These are phyloP conservation scores for Herpetomonas tarakana DNA, from an alignment of 208 protist genomes.

Conservation along the genomic window DNA sequence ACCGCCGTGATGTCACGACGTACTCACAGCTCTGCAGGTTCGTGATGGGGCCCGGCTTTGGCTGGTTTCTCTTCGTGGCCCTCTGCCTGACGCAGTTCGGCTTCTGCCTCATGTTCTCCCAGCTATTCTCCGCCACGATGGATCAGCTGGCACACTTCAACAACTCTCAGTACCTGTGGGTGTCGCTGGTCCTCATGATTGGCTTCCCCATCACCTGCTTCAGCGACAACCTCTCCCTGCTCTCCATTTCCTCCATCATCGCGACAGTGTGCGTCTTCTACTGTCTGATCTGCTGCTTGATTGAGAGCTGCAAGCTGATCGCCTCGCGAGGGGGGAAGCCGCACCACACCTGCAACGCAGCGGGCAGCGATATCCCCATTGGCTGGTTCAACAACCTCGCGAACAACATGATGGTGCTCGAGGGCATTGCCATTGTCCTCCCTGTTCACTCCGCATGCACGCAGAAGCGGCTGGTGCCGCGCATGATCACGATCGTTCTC, in stretches of 20 bases:
- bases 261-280: constrained; percentile 65
- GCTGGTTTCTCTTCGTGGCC: constrained; percentile 61
- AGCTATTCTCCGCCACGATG: constrained; percentile 61
- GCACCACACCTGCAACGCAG: constrained; percentile 18
- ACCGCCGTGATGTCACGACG: constrained; percentile 50
- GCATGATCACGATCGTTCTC: constrained; percentile 48
- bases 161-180: constrained; percentile 47
- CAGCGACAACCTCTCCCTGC: constrained; percentile 52
- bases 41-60: constrained; percentile 44
- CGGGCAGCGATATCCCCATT: constrained; percentile 28
- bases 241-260: constrained; percentile 55
- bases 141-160: constrained; percentile 28
- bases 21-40: constrained; percentile 68
- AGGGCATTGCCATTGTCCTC: constrained; percentile 72
- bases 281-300: constrained; percentile 41
- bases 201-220: constrained; percentile 61
- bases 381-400: constrained; percentile 69
- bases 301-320: constrained; percentile 19
- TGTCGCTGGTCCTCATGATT: constrained; percentile 43
- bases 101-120: constrained; percentile 83
- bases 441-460: constrained; percentile 65
- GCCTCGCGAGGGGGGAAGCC: constrained; percentile 12
- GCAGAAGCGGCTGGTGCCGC: constrained; percentile 50
- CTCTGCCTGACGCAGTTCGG: constrained; percentile 81
- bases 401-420: constrained; percentile 76